A percentile compares a stretch with the other conserved stretches of the same genome.
These are phyloP conservation scores for Aspergillus neotritici DNA, from an alignment of 2,329 filamentous ascomycete species.

Conservation along the genomic window DNA sequence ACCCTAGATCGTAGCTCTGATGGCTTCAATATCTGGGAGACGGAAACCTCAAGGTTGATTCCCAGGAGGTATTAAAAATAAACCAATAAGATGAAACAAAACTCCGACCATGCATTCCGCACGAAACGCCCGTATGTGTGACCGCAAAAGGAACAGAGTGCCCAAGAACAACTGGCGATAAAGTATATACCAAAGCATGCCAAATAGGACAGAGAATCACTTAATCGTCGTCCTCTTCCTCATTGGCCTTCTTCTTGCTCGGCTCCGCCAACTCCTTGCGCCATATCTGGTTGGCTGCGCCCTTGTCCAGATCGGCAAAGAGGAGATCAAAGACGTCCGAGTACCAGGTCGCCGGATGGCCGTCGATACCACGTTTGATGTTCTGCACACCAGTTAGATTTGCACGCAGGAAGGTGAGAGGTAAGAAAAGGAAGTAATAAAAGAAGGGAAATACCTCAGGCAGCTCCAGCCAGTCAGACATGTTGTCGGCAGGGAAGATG, in stretches of 20 bases:
- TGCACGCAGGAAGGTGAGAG: conserved; percentile 5
- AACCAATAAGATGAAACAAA: conserved; percentile 14
- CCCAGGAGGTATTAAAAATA: too few relatives aligned
- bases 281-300: conserved; percentile 67
- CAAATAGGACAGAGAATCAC: conserved; percentile 1
- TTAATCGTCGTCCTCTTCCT: conserved; percentile 24
- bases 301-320: conserved; percentile 72
- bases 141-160: conserved; percentile 20
- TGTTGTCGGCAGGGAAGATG: conserved; percentile 91
- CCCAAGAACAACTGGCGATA: conserved; percentile 8
- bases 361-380: conserved; percentile 93
- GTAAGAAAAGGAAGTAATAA: conserved; percentile 6
- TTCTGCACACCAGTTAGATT: conserved; percentile 56
- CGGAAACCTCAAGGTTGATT: too few relatives aligned
- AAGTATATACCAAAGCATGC: conserved; percentile 16
- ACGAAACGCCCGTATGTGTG: conserved; percentile 29
- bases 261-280: conserved; percentile 57
- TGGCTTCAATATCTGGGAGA: too few relatives aligned
- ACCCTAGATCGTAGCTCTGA: too few relatives aligned
- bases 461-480: conserved; percentile 94
- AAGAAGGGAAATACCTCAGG: conserved; percentile 64
- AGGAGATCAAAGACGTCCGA: conserved; percentile 85
- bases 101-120: conserved; percentile 32
- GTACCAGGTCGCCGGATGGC: conserved; percentile 89
- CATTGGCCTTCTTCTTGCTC: conserved; percentile 43